Evolutionary conservation across 2,329 filamentous ascomycete species (phyloP), one percentile per base, ranked within the genome.

Genomic region (Penicillium sp.): DNA sequence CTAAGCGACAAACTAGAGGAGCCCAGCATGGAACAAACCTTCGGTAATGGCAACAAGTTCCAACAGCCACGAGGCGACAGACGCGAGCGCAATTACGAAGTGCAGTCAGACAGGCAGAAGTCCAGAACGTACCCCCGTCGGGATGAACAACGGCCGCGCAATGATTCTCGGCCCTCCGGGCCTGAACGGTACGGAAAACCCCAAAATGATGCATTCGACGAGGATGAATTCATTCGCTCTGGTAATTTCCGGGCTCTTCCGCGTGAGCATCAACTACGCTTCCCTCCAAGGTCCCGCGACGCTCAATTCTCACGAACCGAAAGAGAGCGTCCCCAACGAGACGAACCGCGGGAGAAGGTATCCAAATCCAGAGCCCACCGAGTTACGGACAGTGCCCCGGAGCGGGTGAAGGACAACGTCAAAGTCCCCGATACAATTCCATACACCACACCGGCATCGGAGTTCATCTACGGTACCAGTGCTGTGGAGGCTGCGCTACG

Each of bases 391-490:
- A 54, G 52, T 38, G 54, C 58, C 29, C 71, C 72, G 21, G 70
- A 74, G 56, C 62, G 66, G 40, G 61, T 73, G 9, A 73, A 71
- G 39, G 52, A 64, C 16, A 57, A 71, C 39, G 68, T 75, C 43
- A 71, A 61, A 55, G 68, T 75, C 1, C 78, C 78, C 0, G 55
- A 74, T 3, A 70, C 76, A 6, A 80, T 89, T 16, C 84, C 86
- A 1, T 87, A 93, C 68, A 91, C 90, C 0, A 95, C 91, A 0
- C 89, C 93, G 0, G 90, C 91, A 5, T 96, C 92, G 0, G 89
- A 96, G 58, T 97, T 97, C 64, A 79, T 99, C 2, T 97, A 96
- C 69, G 94, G 94, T 5, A 84, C 83, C 43, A 90, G 89, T 2
- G 86, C 90, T 1, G 91, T 97, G 21, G 82, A 89, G 58, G 89